Base-by-base conservation (phyloP, 345 rosid species). In the Heritiera littoralis region DNA sequence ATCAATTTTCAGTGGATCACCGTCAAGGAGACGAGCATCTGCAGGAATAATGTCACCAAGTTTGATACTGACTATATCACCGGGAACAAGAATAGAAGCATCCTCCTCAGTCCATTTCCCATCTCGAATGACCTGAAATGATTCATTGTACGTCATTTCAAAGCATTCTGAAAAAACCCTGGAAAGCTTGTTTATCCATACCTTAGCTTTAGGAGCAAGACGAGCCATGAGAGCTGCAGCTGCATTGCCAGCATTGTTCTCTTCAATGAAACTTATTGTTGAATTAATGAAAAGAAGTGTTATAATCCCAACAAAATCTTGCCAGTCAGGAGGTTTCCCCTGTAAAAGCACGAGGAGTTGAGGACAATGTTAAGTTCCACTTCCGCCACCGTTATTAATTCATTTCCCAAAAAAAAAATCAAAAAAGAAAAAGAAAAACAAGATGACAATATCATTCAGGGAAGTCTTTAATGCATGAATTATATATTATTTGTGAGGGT, bases 41-140 rank as follows among this genome's bases (percentile, higher is more conserved):
- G 94, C 94, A 14, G 94, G 94, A 79, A 91, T 77, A 66, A 91
- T 89, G 72, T 91, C 92, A 10, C 94, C 94, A 46, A 89, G 89
- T 86, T 89, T 91, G 61, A 91, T 65, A 75, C 94, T 91, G 73
- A 89, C 85, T 43, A 91, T 87, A 85, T 91, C 92, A 66, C 94
- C 94, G 2, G 94, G 94, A 83, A 91, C 92, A 68, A 91, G 88
- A 84, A 91, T 66, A 0, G 87, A 77, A 2, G 94, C 91, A 72
- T 89, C 94, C 81, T 88, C 87, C 78, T 91, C 94, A 6, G 48
- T 60, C 94, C 92, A 91, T 73, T 82, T 87, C 56, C 92, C 92
- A 45, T 86, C 95, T 43, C 91, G 74, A 74, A 91, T 83, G 28
- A 91, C 89, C 95, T 91, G 65, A 56, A 66, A 61, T 14, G 32